Base-by-base conservation (phyloP, 1,284 basidiomycete species). In the Austropuccinia psidii region DNA sequence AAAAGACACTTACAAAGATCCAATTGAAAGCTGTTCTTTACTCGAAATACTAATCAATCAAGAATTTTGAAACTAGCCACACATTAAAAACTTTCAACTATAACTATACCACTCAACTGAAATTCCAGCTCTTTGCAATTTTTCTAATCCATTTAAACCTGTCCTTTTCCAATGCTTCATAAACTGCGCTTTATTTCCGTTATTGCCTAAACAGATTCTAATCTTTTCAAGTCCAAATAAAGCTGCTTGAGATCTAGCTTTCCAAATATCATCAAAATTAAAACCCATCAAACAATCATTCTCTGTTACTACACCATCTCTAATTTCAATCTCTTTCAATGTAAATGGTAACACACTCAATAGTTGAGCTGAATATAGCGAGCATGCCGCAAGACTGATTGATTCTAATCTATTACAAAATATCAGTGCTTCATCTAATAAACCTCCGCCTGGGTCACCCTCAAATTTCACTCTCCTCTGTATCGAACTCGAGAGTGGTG, bases 391-490 rank as follows among this genome's bases (percentile, higher is more conserved):
- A 9, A 66, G 39, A 19, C 45, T n/a, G 0, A 66, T 29, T 11
- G 6, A 19, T 29, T 29, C 31, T 33, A 66, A 27, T 33, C 47
- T 29, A 3, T 47, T 19, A 66, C 64, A 66, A 27, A 66, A 66
- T 49, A 49, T 33, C 8, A 66, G 31, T 24, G 64, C 29, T 35
- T 66, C 64, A 5, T 66, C 64, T 15, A 66, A 49, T 33, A 66
- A 19, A 19, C 64, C 47, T n/a, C 49, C 61, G 24, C 61, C 61
- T 33, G 39, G 39, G 7, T 64, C 41, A 24, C 43, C 61, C 3
- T 39, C 61, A 31, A 64, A 64, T 17, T 31, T 64, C 4, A 64
- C 61, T 45, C 31, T 43, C 9, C 61, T 41, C 27, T 11, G 9
- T n/a, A 52, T 24, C 8, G 17, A n/a, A 21, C 21, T 33, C 0